Evolutionary conservation across 306 rosid species (phyloP).

Genomic region (Casuarina cunninghamiana): DNA sequence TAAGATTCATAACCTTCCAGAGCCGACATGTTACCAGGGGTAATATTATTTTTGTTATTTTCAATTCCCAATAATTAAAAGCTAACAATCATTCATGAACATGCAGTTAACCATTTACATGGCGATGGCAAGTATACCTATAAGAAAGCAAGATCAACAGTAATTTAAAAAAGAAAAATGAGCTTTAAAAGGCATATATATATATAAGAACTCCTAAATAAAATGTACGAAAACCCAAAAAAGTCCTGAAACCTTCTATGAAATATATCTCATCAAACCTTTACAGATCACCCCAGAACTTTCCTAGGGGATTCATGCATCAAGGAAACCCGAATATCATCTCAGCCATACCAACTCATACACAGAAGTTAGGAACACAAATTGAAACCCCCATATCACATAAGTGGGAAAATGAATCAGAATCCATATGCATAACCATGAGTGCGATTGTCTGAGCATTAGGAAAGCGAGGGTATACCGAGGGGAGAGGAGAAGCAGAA

Average conservation of each 20-base stretch:
- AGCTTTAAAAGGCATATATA: background rate
- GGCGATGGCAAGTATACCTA: background rate
- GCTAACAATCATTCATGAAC: background rate
- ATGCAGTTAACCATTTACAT: background rate
- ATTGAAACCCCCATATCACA: background rate
- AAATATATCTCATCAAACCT: background rate
- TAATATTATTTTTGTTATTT: background rate
- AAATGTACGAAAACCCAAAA: background rate
- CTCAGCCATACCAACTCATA: background rate
- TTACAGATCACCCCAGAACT: conserved; percentile 2
- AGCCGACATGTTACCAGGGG: background rate
- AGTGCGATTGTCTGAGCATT: background rate
- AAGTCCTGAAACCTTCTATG: background rate
- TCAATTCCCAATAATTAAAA: background rate
- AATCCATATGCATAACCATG: background rate
- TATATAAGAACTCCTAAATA: background rate
- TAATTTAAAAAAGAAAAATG: background rate
- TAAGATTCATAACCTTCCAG: background rate
- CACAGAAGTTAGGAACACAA: background rate
- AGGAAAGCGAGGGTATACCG: conserved; percentile 32
- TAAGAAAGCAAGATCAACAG: background rate
- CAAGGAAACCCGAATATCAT: background rate
- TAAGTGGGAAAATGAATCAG: background rate
- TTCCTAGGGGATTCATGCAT: conserved; percentile 8
- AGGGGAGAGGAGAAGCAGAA: conserved; percentile 26